phyloP scores from a whole-genome alignment of 305 asterid genomes.

The Andrographis paniculata region DNA sequence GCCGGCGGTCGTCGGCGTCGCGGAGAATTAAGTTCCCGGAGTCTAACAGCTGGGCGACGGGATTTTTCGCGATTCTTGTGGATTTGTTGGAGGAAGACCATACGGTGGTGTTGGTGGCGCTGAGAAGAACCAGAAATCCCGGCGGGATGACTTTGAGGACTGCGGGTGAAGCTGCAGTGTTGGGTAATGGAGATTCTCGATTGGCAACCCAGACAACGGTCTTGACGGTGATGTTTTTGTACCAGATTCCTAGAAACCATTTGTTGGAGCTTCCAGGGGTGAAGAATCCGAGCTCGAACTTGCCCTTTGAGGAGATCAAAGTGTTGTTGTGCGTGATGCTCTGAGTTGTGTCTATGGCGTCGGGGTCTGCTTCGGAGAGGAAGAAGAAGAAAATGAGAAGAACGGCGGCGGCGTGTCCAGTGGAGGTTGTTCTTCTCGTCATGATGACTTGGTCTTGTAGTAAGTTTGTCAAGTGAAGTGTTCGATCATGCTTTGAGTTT shows the following conservation, averaged over 20 bases:
- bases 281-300: conserved; percentile 16
- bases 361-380: conserved; percentile 1
- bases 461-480: too few relatives aligned
- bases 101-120: background rate
- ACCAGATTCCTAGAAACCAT: conserved; percentile 8
- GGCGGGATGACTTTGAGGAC: background rate
- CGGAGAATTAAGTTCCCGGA: conserved; percentile 23
- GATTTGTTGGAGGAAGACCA: background rate
- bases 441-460: too few relatives aligned
- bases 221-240: background rate
- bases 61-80: background rate
- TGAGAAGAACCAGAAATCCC: background rate
- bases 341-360: conserved; percentile 2
- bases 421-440: too few relatives aligned
- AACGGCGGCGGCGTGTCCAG: too few relatives aligned
- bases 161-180: background rate
- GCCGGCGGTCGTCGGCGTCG: conserved; percentile 10
- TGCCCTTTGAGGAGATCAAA: conserved; percentile 15
- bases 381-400: too few relatives aligned
- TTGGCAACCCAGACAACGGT: conserved; percentile 16
- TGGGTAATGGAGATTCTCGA: conserved; percentile 4
- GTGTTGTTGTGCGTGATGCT: conserved; percentile 16
- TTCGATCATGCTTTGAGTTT: too few relatives aligned
- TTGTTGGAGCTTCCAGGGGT: conserved; percentile 9
- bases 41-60: conserved; percentile 22